Evolutionary conservation across 2,329 filamentous ascomycete genomes (phyloP).

Genomic region (Aspergillus brunneoviolaceus): DNA sequence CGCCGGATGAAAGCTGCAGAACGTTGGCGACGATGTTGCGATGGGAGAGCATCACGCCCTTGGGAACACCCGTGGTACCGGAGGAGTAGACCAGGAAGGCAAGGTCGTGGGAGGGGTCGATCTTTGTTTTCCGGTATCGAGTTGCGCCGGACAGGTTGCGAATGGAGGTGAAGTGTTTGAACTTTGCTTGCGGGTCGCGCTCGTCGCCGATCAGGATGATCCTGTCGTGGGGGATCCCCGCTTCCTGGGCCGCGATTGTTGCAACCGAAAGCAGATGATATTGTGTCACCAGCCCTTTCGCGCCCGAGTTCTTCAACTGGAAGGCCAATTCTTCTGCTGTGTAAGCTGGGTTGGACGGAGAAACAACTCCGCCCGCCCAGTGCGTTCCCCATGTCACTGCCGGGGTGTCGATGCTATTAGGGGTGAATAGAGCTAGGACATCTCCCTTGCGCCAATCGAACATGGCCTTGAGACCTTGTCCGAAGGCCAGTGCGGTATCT

Average conservation of each 20-base stretch:
- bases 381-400: constrained; percentile 73
- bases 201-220: constrained; percentile 72
- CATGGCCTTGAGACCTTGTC: constrained; percentile 69
- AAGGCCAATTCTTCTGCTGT: constrained; percentile 79
- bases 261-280: constrained; percentile 63
- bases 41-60: constrained; percentile 86
- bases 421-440: constrained; percentile 77
- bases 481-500: constrained; percentile 69
- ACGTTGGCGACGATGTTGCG: constrained; percentile 77
- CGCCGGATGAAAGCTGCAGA: constrained; percentile 55
- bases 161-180: constrained; percentile 73
- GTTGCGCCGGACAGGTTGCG: constrained; percentile 61
- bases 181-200: constrained; percentile 55
- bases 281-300: constrained; percentile 75
- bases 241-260: constrained; percentile 65
- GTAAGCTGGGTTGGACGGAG: constrained; percentile 87
- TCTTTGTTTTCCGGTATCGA: constrained; percentile 59
- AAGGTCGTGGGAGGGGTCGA: constrained; percentile 69
- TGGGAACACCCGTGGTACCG: constrained; percentile 86
- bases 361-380: constrained; percentile 79
- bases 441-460: constrained; percentile 83
- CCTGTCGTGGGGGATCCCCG: constrained; percentile 67
- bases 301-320: constrained; percentile 76
- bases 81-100: constrained; percentile 86
- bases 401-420: constrained; percentile 83